These are phyloP conservation scores for Tylopilus orsonianus DNA, from an alignment of 1,284 basidiomycete species.

Conservation along the genomic window DNA sequence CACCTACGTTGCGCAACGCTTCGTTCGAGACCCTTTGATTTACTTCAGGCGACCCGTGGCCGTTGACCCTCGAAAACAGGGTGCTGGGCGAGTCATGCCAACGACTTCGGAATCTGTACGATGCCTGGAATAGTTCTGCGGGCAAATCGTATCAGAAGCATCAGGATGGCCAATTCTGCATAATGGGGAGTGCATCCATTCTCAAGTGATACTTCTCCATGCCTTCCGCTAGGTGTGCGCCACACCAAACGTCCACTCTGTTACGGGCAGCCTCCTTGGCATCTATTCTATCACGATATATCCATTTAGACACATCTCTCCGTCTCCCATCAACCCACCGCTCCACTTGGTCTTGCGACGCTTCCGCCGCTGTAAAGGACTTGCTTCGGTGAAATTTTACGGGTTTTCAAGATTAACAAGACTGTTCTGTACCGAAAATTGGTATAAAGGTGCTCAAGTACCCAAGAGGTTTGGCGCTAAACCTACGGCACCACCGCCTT, in stretches of 20 bases:
- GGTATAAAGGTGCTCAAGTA: background rate
- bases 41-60: conserved; percentile 16
- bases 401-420: background rate
- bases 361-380: background rate
- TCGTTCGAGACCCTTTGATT: conserved; percentile 21
- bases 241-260: conserved; percentile 8
- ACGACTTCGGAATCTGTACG: conserved; percentile 17
- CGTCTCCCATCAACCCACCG: conserved; percentile 7
- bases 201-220: conserved; percentile 28
- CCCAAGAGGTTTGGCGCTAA: no score
- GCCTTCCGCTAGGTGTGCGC: conserved; percentile 18
- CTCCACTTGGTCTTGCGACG: conserved; percentile 4
- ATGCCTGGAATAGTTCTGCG: conserved; percentile 5
- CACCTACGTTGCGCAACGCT: conserved; percentile 2
- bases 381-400: background rate
- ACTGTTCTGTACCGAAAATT: background rate
- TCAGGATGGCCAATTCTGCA: conserved; percentile 17
- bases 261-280: conserved; percentile 13
- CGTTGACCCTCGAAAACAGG: conserved; percentile 25
- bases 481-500: background rate
- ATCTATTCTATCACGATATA: conserved; percentile 7
- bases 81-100: conserved; percentile 7
- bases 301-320: conserved; percentile 4
- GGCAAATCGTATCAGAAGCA: conserved; percentile 29
- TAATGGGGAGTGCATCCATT: conserved; percentile 31